These are phyloP conservation scores for Teunomyces aglyptinius DNA, from an alignment of 805 yeast species.

Conservation along the genomic window DNA sequence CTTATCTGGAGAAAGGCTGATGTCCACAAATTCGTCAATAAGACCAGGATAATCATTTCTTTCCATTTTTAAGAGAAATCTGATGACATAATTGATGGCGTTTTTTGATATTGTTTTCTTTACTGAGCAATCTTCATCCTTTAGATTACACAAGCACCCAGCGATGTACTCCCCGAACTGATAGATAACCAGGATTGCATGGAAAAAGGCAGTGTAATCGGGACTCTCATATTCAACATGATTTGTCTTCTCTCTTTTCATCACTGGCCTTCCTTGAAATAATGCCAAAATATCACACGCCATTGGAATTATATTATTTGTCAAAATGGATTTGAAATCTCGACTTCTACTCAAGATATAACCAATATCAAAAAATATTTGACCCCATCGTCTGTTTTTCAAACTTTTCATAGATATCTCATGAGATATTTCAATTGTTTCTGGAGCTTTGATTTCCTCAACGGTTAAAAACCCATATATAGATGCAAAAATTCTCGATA, in stretches of 20 bases:
- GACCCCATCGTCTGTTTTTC: conserved; percentile 75
- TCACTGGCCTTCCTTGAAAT: conserved; percentile 76
- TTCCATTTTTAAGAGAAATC: conserved; percentile 31
- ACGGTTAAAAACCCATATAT: conserved; percentile 62
- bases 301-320: conserved; percentile 50
- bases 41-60: conserved; percentile 24
- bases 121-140: conserved; percentile 9
- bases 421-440: conserved; percentile 36
- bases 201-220: conserved; percentile 72
- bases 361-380: conserved; percentile 74
- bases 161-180: conserved; percentile 58
- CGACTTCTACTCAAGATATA: conserved; percentile 71
- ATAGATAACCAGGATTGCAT: conserved; percentile 63
- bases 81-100: conserved; percentile 31
- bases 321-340: conserved; percentile 46
- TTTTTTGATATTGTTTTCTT: conserved; percentile 17
- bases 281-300: conserved; percentile 63
- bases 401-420: conserved; percentile 44
- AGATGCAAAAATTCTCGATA: conserved; percentile 59
- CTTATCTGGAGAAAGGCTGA: conserved; percentile 15
- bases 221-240: conserved; percentile 92
- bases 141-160: conserved; percentile 36
- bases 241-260: conserved; percentile 68
- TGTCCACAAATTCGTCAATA: conserved; percentile 27
- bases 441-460: conserved; percentile 47